phyloP scores from a whole-genome alignment of 108 stramenopile genomes.

The Fistulifera solaris region DNA sequence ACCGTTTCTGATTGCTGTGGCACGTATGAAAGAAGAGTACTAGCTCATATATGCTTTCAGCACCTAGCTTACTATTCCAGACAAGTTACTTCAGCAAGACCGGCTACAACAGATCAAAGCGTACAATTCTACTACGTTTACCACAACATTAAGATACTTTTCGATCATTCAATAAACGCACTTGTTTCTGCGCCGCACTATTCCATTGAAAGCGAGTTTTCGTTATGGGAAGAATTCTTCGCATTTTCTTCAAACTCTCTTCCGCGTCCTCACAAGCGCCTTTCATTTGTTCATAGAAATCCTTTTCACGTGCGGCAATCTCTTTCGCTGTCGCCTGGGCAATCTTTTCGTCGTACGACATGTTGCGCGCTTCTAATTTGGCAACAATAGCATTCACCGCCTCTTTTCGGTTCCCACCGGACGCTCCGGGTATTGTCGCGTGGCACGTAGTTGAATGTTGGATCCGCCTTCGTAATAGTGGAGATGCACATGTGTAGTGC shows the following conservation, averaged over 20 bases:
- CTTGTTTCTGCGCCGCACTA: background rate
- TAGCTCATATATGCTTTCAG: too few relatives aligned
- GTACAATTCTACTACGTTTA: too few relatives aligned
- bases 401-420: background rate
- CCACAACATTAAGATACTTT: too few relatives aligned
- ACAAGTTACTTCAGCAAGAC: too few relatives aligned
- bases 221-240: constrained; percentile 1
- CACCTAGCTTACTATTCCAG: too few relatives aligned
- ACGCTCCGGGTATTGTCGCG: background rate
- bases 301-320: background rate
- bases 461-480: background rate
- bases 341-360: background rate
- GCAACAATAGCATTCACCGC: background rate
- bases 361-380: background rate
- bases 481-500: background rate
- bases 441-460: background rate
- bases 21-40: too few relatives aligned
- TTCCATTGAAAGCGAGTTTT: background rate
- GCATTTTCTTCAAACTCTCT: background rate
- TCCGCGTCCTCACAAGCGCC: background rate
- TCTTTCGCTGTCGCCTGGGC: background rate
- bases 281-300: background rate
- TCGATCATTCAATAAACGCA: background rate
- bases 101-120: too few relatives aligned
- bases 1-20: too few relatives aligned